Evolutionary conservation across 192 early-diverging fungal genomes (phyloP).

Genomic region (Coemansia sp.): DNA sequence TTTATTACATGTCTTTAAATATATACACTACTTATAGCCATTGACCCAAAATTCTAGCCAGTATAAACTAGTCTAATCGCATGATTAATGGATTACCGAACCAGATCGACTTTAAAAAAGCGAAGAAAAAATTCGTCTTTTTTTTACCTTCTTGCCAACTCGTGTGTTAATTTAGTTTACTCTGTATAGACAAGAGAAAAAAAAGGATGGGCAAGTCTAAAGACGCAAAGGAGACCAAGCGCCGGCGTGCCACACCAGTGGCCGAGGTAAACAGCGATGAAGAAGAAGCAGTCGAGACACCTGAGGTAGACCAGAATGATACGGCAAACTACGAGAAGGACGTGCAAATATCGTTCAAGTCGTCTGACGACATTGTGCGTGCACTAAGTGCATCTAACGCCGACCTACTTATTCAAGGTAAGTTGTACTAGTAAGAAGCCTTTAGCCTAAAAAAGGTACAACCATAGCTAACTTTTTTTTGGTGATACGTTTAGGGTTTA

Average conservation of each 20-base stretch:
- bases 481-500: constrained; percentile 26
- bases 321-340: constrained; percentile 18
- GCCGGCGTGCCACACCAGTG: neutral
- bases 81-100: neutral
- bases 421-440: neutral
- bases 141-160: neutral
- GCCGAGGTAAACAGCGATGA: neutral
- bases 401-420: constrained; percentile 52
- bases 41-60: too few relatives aligned
- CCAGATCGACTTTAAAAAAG: neutral
- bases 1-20: neutral
- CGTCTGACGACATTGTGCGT: constrained; percentile 29
- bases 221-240: constrained; percentile 15
- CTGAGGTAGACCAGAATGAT: neutral
- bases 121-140: neutral
- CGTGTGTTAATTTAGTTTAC: neutral
- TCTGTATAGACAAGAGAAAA: constrained; percentile 1
- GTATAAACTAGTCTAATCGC: neutral
- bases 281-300: neutral
- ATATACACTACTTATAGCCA: neutral
- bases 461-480: neutral
- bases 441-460: neutral
- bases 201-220: constrained; percentile 7
- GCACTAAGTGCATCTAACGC: constrained; percentile 30
- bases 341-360: constrained; percentile 31